Evolutionary conservation across 305 asterid species (phyloP).

Genomic region (Caryopteris hybrid): DNA sequence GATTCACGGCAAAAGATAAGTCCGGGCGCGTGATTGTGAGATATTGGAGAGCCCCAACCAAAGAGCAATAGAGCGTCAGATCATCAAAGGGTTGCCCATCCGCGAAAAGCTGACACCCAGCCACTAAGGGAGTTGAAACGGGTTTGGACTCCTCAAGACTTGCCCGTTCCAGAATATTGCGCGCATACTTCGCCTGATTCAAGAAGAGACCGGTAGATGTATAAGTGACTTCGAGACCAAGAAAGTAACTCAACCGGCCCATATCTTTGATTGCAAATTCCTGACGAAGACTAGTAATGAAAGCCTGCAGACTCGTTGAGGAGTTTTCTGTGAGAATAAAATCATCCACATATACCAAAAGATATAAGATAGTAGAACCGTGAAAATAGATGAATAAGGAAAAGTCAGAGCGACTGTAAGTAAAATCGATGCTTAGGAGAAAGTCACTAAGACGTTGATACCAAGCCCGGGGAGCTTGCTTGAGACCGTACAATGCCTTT

Average conservation of each 20-base stretch:
- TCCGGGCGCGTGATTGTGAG: too few relatives aligned
- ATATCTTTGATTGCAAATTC: not conserved
- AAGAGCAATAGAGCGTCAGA: too few relatives aligned
- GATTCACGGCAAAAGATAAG: too few relatives aligned
- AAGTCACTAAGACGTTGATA: not conserved
- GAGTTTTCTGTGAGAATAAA: not conserved
- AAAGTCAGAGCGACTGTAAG: not conserved
- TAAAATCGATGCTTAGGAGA: not conserved
- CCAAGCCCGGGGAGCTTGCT: not conserved
- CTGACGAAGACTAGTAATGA: too few relatives aligned
- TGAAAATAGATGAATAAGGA: not conserved
- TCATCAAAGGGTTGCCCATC: too few relatives aligned
- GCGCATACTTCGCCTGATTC: not conserved
- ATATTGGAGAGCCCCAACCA: too few relatives aligned
- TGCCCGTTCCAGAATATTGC: not conserved
- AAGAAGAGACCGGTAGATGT: not conserved
- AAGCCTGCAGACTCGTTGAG: too few relatives aligned
- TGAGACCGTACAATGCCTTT: not conserved
- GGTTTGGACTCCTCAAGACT: not conserved
- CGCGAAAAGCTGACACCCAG: too few relatives aligned
- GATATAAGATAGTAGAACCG: not conserved
- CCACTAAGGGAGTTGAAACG: too few relatives aligned
- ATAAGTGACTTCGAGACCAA: not conserved
- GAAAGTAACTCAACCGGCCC: not conserved
- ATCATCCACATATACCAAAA: not conserved